Base-by-base conservation (phyloP, 139 green algal species). In the Ettlia oleoabundans region DNA sequence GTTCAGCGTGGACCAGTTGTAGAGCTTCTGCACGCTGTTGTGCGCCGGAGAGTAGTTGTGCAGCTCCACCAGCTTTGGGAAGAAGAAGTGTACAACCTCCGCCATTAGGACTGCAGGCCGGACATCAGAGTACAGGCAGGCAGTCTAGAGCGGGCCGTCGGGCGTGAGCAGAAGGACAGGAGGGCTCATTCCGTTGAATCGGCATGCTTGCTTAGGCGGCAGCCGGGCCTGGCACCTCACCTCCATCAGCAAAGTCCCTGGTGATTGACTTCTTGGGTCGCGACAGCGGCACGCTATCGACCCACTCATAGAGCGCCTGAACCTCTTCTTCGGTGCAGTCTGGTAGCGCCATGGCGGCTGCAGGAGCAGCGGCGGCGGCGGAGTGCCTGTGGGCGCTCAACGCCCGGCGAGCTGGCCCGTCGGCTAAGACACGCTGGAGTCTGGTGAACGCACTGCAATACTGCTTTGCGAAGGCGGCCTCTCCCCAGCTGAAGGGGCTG, bases 1-100 rank as follows among this genome's bases (percentile, higher is more conserved):
- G 82, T 99, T 98, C 18, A 99, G 88, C 4, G 95, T 98, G 71
- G 89, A 90, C 96, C 96, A 99, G 88, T 99, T 99, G 90, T 98
- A 98, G 76, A 97, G 90, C 88, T 99, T 99, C 83, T 96, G 91
- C 32, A 89, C 83, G 24, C 94, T 83, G 38, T 86, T 89, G 85
- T 96, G 96, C 8, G 94, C 91, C 21, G 89, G 81, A 86, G 90
- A 97, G 92, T 99, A 99, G 88, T 99, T 99, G 88, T 99, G 96
- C 63, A 98, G 88, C 73, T 99, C 91, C 63, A 98, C 93, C 10
- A 97, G 71, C 80, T 91, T 93, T 4, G 95, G 95, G 65, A 92
- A 94, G 88, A 92, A 97, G 78, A 97, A 86, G 32, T 90, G 76
- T 15, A 98, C 83, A 2, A 97, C 80, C 83, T 99, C 96, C 21